Evolutionary conservation across 345 rosid species (phyloP).

Genomic region (Erodium maritimum): DNA sequence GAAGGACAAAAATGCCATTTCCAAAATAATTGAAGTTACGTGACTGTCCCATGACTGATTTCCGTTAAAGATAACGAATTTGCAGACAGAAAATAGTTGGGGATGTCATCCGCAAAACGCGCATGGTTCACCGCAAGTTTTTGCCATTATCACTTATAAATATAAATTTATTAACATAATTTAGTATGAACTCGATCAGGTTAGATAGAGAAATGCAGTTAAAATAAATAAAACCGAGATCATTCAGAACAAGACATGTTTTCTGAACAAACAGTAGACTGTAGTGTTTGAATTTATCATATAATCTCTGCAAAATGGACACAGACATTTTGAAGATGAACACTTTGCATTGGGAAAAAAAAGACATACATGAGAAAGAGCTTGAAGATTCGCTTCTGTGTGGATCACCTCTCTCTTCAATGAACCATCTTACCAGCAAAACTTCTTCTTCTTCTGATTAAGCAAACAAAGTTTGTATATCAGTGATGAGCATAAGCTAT

Average conservation of each 20-base stretch:
- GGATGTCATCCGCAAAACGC: too few relatives aligned
- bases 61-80: too few relatives aligned
- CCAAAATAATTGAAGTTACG: too few relatives aligned
- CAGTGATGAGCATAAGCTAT: slow-evolving; percentile 3
- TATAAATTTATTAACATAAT: too few relatives aligned
- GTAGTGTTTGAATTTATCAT: slow-evolving; percentile 1
- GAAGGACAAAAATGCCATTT: too few relatives aligned
- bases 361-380: not conserved
- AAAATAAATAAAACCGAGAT: not conserved
- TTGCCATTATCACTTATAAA: too few relatives aligned
- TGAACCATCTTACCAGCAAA: slow-evolving; percentile 39
- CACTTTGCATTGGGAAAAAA: slow-evolving; percentile 2
- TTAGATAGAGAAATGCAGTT: not conserved
- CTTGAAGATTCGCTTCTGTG: not conserved
- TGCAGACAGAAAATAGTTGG: too few relatives aligned
- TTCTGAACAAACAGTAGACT: not conserved
- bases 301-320: slow-evolving; percentile 7
- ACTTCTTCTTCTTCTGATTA: slow-evolving; percentile 48
- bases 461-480: not conserved
- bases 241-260: too few relatives aligned
- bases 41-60: too few relatives aligned
- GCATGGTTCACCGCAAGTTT: too few relatives aligned
- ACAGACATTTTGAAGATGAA: not conserved
- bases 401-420: slow-evolving; percentile 3
- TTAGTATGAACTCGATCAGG: too few relatives aligned